Evolutionary conservation across 129 eudicot genomes (phyloP), one percentile per base, ranked within the genome.

Genomic region (Oenanthe sinensis): DNA sequence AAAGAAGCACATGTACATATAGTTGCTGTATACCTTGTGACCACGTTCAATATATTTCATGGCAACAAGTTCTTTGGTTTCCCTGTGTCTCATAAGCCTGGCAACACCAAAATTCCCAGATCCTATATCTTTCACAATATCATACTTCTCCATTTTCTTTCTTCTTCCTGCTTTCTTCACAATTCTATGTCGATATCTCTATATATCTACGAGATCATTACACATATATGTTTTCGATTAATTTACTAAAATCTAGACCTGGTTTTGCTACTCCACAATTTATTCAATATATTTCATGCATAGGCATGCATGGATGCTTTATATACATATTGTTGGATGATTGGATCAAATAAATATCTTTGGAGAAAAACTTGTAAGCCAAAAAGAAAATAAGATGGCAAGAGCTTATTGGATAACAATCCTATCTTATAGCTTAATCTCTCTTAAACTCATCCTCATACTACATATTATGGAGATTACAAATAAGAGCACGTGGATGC

Each of bases 41-140:
- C 97, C 97, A 15, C 97, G 93, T 78, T 88, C 93, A 5, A 92
- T 92, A 81, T 88, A 90, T 86, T 92, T 92, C 89, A 92, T 90
- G 76, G 97, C 97, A 28, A 92, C 96, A 2, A 92, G 90, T 24
- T 87, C 91, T 81, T 90, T 90, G 83, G 97, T 92, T 40, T 90
- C 87, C 76, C 83, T 90, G 81, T 92, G 88, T 77, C 96, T 82
- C 87, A 92, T 67, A 33, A 92, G 96, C 89, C 93, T 87, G 4
- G 97, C 97, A 7, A 92, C 96, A 2, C 97, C 97, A 36, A 92
- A 92, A 79, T 90, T 92, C n/a, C 97, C 97, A 63, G 97, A 78
- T 68, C 97, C 97, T 26, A 92, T 81, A 84, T 92, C 89, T 86
- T 92, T 92, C 82, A 92, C 91, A 33, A 87, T 81, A 84, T 92